These are phyloP conservation scores for Ophiocordyceps robertsii DNA, from an alignment of 2,329 filamentous ascomycete genomes.

Conservation along the genomic window DNA sequence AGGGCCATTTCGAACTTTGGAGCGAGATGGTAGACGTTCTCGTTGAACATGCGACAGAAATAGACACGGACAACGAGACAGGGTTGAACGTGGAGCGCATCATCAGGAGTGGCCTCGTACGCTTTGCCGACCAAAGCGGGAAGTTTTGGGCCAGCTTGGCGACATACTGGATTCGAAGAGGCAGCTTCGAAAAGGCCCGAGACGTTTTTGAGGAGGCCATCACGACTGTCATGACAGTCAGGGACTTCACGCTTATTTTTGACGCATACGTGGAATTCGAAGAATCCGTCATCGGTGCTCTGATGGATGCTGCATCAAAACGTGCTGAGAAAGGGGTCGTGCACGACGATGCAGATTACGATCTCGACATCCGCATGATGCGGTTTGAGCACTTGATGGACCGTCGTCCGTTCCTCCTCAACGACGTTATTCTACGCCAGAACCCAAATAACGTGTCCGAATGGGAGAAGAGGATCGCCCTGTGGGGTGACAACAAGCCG, in stretches of 20 bases:
- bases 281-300: slow-evolving; percentile 79
- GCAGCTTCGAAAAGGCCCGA: slow-evolving; percentile 82
- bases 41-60: slow-evolving; percentile 77
- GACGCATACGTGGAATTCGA: slow-evolving; percentile 96
- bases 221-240: slow-evolving; percentile 95
- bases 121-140: slow-evolving; percentile 86
- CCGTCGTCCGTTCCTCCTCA: slow-evolving; percentile 84
- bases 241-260: slow-evolving; percentile 93
- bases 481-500: slow-evolving; percentile 87
- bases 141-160: slow-evolving; percentile 92
- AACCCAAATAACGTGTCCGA: slow-evolving; percentile 94
- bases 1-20: slow-evolving; percentile 94
- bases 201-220: slow-evolving; percentile 95
- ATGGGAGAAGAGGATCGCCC: slow-evolving; percentile 91
- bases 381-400: slow-evolving; percentile 98
- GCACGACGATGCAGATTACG: slow-evolving; percentile 79
- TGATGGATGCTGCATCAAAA: slow-evolving; percentile 77
- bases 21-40: slow-evolving; percentile 93
- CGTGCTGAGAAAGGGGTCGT: slow-evolving; percentile 66
- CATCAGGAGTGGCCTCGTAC: slow-evolving; percentile 77
- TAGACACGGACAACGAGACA: slow-evolving; percentile 66
- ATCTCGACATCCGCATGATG: slow-evolving; percentile 94
- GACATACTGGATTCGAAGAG: slow-evolving; percentile 90
- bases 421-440: slow-evolving; percentile 87
- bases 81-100: slow-evolving; percentile 88